Evolutionary conservation across 2,329 filamentous ascomycete genomes (phyloP).

Genomic region (Triangularia verruculosa): DNA sequence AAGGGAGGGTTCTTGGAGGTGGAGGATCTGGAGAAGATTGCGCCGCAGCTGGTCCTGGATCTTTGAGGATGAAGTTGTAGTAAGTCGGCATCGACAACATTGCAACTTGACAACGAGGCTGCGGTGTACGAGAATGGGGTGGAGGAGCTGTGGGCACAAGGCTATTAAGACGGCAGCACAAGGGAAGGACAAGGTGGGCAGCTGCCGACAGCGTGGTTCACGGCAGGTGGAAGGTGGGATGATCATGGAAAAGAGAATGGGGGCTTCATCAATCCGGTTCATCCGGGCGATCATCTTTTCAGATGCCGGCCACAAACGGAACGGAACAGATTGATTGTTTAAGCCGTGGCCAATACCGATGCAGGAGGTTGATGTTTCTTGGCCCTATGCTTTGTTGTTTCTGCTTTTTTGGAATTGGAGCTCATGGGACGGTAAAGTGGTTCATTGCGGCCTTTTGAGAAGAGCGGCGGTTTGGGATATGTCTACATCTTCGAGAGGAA

Average conservation of each 20-base stretch:
- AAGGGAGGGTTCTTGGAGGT: conserved; percentile 72
- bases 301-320: background rate
- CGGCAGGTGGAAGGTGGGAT: background rate
- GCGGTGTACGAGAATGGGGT: background rate
- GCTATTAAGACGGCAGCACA: background rate
- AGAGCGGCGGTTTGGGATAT: background rate
- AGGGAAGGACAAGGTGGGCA: background rate
- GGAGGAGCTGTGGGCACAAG: background rate
- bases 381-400: background rate
- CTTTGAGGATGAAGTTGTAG: conserved; percentile 52
- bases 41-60: conserved; percentile 81
- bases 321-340: background rate
- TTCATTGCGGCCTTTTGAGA: background rate
- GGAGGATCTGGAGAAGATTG: conserved; percentile 85
- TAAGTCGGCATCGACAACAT: background rate
- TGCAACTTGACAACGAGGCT: background rate
- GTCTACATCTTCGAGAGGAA: background rate
- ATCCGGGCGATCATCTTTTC: background rate
- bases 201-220: background rate
- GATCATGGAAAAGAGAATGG: background rate
- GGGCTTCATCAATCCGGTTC: background rate
- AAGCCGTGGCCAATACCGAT: background rate
- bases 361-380: background rate
- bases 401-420: background rate
- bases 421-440: background rate